A percentile compares a stretch with the other conserved stretches of the same genome.
phyloP scores from a whole-genome alignment of 169 alveolate species.

The Amoebophrya sp. region DNA sequence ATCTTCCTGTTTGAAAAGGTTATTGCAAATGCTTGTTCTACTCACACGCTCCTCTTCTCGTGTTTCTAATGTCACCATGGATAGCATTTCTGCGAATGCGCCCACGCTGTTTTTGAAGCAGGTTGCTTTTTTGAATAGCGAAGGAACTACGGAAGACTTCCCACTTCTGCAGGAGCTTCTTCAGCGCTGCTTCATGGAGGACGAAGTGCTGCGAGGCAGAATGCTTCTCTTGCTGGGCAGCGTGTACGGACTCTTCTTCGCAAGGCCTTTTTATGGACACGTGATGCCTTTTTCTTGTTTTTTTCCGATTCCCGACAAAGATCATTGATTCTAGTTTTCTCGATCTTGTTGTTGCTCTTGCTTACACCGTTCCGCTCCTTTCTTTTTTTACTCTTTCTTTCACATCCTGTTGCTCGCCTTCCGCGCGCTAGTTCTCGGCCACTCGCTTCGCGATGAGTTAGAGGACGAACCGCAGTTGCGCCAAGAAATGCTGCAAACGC shows the following conservation, averaged over 20 bases:
- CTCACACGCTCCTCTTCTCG: too few relatives aligned
- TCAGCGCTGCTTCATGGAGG: background rate
- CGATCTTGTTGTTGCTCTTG: too few relatives aligned
- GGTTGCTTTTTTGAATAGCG: background rate
- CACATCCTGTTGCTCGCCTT: background rate
- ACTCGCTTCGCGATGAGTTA: background rate
- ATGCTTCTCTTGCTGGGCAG: background rate
- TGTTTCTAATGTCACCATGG: too few relatives aligned
- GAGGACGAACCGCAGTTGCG: background rate
- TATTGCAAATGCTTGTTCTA: too few relatives aligned
- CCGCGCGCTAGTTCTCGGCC: background rate
- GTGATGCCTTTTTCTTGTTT: too few relatives aligned
- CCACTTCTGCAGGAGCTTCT: background rate
- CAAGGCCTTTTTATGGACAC: too few relatives aligned
- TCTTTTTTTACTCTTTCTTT: too few relatives aligned
- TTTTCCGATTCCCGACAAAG: too few relatives aligned
- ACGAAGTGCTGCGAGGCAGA: background rate
- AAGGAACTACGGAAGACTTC: background rate
- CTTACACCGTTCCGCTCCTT: too few relatives aligned
- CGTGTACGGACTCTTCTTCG: conserved; percentile 11
- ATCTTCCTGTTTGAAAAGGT: background rate
- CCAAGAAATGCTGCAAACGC: background rate
- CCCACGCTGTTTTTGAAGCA: background rate
- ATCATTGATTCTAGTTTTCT: too few relatives aligned
- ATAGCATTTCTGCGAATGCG: background rate